phyloP scores from a whole-genome alignment of 2,329 filamentous ascomycete genomes.

The Colletotrichum truncatum region DNA sequence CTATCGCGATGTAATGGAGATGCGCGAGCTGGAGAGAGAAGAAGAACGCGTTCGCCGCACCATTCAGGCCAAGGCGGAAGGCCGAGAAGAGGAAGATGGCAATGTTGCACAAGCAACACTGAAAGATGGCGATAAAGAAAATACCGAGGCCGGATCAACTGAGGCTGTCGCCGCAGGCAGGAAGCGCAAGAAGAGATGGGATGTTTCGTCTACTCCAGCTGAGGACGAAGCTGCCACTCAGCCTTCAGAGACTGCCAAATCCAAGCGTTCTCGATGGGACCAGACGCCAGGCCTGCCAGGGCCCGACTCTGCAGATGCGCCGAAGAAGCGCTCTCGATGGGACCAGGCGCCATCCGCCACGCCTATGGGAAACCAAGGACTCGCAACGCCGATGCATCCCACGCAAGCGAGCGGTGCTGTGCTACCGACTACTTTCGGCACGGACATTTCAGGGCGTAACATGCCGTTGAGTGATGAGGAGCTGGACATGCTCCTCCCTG shows the following conservation, averaged over 20 bases:
- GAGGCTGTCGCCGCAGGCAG: conserved; percentile 70
- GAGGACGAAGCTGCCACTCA: conserved; percentile 59
- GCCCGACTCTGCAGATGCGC: conserved; percentile 63
- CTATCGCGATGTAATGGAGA: conserved; percentile 91
- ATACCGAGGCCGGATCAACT: conserved; percentile 74
- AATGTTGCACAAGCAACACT: conserved; percentile 76
- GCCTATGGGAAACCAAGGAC: conserved; percentile 76
- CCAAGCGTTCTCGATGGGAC: conserved; percentile 89
- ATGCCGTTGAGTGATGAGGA: conserved; percentile 91
- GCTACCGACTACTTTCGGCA: conserved; percentile 75
- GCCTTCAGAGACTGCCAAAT: conserved; percentile 64
- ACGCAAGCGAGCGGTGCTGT: conserved; percentile 65
- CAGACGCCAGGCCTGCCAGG: conserved; percentile 71
- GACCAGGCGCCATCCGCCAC: conserved; percentile 88
- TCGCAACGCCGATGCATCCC: conserved; percentile 81
- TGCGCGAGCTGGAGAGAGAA: conserved; percentile 90
- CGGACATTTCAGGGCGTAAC: conserved; percentile 82
- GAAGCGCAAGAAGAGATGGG: conserved; percentile 97
- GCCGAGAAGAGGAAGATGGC: conserved; percentile 65
- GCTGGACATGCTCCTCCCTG: conserved; percentile 88
- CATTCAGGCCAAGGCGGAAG: conserved; percentile 78
- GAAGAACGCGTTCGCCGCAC: conserved; percentile 85
- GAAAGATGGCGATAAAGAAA: conserved; percentile 79
- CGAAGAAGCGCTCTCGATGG: conserved; percentile 87
- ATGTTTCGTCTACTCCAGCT: conserved; percentile 71